A percentile compares a stretch with the other conserved stretches of the same genome.
These are phyloP conservation scores for Ceratobasidium sp. DNA, from an alignment of 1,284 basidiomycete species.

Conservation along the genomic window DNA sequence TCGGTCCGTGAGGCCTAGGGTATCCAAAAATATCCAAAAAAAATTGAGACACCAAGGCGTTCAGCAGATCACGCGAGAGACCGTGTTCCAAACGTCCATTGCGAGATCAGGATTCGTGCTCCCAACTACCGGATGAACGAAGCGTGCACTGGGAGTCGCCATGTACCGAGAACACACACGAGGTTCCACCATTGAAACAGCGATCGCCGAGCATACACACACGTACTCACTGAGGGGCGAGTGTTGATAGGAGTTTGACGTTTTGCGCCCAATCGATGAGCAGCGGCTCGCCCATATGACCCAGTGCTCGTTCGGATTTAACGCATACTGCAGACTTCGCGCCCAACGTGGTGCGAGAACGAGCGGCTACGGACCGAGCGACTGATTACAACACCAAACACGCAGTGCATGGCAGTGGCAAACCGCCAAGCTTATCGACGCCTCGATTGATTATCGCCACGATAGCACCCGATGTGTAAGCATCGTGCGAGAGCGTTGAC, in stretches of 20 bases:
- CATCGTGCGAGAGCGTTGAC: constrained; percentile 2
- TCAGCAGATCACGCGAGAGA: not conserved
- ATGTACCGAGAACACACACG: not conserved
- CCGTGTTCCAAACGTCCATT: not conserved
- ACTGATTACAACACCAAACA: constrained; percentile 11
- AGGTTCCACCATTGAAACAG: constrained; percentile 9
- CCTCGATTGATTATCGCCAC: constrained; percentile 42
- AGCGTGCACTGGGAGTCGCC: not conserved
- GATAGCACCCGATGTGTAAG: not conserved
- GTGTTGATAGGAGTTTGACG: constrained; percentile 31
- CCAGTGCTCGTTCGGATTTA: not conserved
- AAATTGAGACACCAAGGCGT: not conserved
- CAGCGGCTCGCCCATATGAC: constrained; percentile 3
- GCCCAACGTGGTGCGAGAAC: constrained; percentile 28
- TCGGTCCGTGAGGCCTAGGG: constrained; percentile 12
- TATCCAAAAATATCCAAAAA: constrained; percentile 1
- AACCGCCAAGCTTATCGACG: constrained; percentile 33
- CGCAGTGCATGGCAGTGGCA: not conserved
- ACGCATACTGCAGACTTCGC: not conserved
- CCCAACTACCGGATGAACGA: constrained; percentile 1
- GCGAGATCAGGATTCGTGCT: not conserved
- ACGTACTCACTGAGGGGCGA: not conserved
- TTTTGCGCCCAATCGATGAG: constrained; percentile 2
- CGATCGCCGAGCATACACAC: not conserved
- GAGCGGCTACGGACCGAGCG: constrained; percentile 24